These are phyloP conservation scores for Guillardia theta DNA, from an alignment of 78 protist species.

Conservation along the genomic window DNA sequence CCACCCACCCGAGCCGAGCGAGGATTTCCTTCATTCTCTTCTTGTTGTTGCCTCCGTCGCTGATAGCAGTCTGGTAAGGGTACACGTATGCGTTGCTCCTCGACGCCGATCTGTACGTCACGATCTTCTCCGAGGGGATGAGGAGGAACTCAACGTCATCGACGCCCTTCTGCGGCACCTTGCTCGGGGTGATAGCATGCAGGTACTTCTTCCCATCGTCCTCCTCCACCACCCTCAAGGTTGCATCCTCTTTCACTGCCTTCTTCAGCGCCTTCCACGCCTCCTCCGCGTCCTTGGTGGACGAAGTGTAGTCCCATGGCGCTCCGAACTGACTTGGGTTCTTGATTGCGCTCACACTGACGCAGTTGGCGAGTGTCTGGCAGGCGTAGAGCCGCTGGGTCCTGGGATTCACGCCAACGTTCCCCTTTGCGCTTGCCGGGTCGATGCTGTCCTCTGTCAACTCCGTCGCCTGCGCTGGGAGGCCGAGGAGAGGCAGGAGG, in stretches of 20 bases:
- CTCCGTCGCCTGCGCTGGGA: too few relatives aligned
- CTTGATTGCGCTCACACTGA: neutral
- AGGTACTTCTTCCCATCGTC: neutral
- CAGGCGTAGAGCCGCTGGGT: too few relatives aligned
- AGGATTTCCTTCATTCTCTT: neutral
- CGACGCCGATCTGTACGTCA: neutral
- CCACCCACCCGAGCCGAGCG: neutral
- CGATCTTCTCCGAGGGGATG: neutral
- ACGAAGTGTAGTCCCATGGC: neutral
- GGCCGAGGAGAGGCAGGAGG: too few relatives aligned
- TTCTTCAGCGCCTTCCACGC: neutral
- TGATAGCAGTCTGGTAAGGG: neutral
- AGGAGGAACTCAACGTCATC: constrained; percentile 16
- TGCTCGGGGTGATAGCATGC: neutral
- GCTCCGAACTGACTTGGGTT: neutral
- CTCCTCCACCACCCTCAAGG: neutral
- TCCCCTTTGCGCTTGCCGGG: too few relatives aligned
- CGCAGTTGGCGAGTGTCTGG: too few relatives aligned
- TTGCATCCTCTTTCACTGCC: neutral
- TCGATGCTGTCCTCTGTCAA: too few relatives aligned
- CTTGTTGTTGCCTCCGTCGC: neutral
- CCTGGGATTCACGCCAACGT: too few relatives aligned
- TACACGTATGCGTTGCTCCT: neutral
- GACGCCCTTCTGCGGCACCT: neutral
- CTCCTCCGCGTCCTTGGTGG: neutral